These are phyloP conservation scores for Chlamydomonas sp. DNA, from an alignment of 139 green algal genomes.

Conservation along the genomic window DNA sequence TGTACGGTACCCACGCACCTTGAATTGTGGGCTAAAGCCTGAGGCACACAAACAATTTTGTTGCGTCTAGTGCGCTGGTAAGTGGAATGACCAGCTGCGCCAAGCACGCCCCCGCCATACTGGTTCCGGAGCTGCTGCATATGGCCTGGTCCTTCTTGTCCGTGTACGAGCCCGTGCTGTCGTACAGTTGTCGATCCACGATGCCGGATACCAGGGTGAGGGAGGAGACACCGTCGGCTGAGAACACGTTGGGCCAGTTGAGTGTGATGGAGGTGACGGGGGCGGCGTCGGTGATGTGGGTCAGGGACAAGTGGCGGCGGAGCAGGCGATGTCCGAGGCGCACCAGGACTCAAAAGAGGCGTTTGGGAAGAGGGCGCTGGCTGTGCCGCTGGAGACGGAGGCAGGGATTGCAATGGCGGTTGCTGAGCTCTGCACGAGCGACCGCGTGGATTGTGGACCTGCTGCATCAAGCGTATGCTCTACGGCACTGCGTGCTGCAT, in stretches of 20 bases:
- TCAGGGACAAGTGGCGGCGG: slow-evolving; percentile 7
- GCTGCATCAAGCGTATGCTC: no score
- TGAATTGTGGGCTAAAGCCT: slow-evolving; percentile 10
- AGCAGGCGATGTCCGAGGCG: slow-evolving; percentile 9
- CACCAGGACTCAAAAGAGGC: slow-evolving; percentile 20
- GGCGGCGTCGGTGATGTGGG: not conserved
- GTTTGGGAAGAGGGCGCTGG: slow-evolving; percentile 16
- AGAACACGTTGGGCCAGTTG: slow-evolving; percentile 27
- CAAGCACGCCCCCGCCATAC: not conserved
- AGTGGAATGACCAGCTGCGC: slow-evolving; percentile 11
- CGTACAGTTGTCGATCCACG: slow-evolving; percentile 10
- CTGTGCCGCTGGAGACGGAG: slow-evolving; percentile 19
- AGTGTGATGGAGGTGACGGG: not conserved
- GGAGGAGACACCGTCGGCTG: not conserved
- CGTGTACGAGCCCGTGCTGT: not conserved
- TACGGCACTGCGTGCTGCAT: no score
- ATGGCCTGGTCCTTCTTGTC: slow-evolving; percentile 16
- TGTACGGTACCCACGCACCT: not conserved
- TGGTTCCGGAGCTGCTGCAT: not conserved
- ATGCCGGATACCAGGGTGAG: slow-evolving; percentile 14
- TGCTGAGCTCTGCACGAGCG: no score
- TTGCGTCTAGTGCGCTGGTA: not conserved
- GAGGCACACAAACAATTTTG: not conserved
- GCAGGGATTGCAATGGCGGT: not conserved
- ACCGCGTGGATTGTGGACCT: no score